phyloP scores from a whole-genome alignment of 208 protist species.

The Crithidia sp. region DNA sequence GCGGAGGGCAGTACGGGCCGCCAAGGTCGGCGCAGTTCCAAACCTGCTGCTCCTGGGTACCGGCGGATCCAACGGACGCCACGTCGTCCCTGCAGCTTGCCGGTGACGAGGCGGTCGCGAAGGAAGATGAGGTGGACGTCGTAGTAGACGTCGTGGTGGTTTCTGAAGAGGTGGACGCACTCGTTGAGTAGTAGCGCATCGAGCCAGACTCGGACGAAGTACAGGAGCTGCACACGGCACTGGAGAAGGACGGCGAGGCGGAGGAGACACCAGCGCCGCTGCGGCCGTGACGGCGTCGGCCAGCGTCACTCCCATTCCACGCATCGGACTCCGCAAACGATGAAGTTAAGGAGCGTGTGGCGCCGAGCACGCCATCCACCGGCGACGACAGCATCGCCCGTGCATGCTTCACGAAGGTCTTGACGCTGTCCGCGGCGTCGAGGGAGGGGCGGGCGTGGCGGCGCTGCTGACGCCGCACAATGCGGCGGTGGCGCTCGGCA shows the following conservation, averaged over 20 bases:
- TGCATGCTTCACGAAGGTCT: slow-evolving; percentile 13
- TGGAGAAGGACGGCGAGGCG: neutral
- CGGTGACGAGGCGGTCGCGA: neutral
- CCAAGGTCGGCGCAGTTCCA: neutral
- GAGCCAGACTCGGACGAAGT: slow-evolving; percentile 1
- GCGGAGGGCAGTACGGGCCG: neutral
- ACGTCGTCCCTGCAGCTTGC: neutral
- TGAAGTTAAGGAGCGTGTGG: slow-evolving; percentile 1
- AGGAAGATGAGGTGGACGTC: neutral
- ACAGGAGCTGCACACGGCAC: neutral
- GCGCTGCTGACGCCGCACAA: neutral
- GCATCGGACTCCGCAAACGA: slow-evolving; percentile 2
- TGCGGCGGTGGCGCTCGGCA: slow-evolving; percentile 1
- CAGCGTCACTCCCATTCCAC: slow-evolving; percentile 2
- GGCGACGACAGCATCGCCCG: slow-evolving; percentile 6
- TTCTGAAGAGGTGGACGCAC: neutral
- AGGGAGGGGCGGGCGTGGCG: neutral
- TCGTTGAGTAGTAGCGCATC: neutral
- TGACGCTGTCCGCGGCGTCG: neutral
- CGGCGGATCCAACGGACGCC: neutral
- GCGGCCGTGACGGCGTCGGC: neutral
- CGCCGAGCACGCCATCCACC: neutral
- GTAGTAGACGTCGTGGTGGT: neutral
- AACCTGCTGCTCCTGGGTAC: neutral
- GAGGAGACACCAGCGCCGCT: neutral